A percentile compares a stretch with the other conserved stretches of the same genome.
Evolutionary conservation across 106 monocot genomes (phyloP).

Genomic region (Apostasia shenzhenica): DNA sequence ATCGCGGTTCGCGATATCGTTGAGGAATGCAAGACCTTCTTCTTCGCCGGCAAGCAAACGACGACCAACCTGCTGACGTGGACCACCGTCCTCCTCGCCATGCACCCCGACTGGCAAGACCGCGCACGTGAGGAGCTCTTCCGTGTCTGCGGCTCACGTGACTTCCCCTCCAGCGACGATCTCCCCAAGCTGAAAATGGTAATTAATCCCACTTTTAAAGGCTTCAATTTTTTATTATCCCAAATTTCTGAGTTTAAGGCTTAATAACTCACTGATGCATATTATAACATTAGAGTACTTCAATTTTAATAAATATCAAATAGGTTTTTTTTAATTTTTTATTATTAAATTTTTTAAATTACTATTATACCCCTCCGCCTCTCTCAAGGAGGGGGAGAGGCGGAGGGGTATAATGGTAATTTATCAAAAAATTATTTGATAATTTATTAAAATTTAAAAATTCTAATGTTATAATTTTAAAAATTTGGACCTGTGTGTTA

Average conservation of each 20-base stretch:
- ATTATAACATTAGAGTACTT: neutral
- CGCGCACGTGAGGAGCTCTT: slow-evolving; percentile 64
- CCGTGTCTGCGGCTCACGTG: slow-evolving; percentile 48
- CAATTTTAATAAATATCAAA: neutral
- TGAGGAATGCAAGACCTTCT: slow-evolving; percentile 96
- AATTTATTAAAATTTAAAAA: too few species aligned
- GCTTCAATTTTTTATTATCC: neutral
- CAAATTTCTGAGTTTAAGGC: too few species aligned
- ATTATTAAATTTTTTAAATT: too few species aligned
- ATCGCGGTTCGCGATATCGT: slow-evolving; percentile 41
- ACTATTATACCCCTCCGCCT: too few species aligned
- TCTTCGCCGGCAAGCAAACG: slow-evolving; percentile 93
- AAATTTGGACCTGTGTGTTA: too few species aligned
- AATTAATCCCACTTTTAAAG: neutral
- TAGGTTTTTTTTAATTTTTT: too few species aligned
- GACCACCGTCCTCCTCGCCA: slow-evolving; percentile 71
- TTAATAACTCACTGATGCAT: too few species aligned
- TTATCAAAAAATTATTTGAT: too few species aligned
- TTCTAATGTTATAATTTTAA: too few species aligned
- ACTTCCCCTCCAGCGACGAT: slow-evolving; percentile 50
- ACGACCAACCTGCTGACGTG: slow-evolving; percentile 83
- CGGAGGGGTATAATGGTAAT: too few species aligned
- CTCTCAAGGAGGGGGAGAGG: too few species aligned
- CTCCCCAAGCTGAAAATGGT: slow-evolving; percentile 78
- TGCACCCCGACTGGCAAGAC: slow-evolving; percentile 89